Evolutionary conservation across 257 asterid genomes (phyloP).

Genomic region (Voacanga thouarsii): DNA sequence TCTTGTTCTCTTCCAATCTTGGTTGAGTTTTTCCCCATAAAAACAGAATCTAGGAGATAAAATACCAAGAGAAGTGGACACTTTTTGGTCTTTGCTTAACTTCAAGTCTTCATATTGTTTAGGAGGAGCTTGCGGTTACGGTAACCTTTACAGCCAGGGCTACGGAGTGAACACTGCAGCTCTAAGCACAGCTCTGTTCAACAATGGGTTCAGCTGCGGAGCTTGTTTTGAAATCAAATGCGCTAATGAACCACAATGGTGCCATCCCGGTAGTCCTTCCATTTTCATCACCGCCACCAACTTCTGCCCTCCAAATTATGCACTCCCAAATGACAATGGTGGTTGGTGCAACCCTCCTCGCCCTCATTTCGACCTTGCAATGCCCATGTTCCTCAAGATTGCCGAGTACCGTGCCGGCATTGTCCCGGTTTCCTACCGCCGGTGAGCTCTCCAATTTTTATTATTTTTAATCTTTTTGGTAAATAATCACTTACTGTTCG

Average conservation of each 20-base stretch:
- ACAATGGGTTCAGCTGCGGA: slow-evolving; percentile 66
- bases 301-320: slow-evolving; percentile 76
- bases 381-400: slow-evolving; percentile 74
- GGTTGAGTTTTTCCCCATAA: not conserved
- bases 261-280: slow-evolving; percentile 69
- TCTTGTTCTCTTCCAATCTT: not conserved
- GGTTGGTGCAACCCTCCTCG: slow-evolving; percentile 92
- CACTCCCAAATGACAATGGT: slow-evolving; percentile 58
- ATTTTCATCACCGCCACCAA: slow-evolving; percentile 66
- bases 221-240: slow-evolving; percentile 76
- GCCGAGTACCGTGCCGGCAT: slow-evolving; percentile 72
- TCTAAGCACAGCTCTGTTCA: slow-evolving; percentile 73
- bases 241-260: slow-evolving; percentile 44
- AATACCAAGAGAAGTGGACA: not conserved
- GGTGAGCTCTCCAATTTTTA: slow-evolving; percentile 26
- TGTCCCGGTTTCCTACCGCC: slow-evolving; percentile 64
- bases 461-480: not conserved
- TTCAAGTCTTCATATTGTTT: not conserved
- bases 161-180: slow-evolving; percentile 78
- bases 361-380: slow-evolving; percentile 67
- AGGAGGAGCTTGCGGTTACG: slow-evolving; percentile 90
- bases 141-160: slow-evolving; percentile 71
- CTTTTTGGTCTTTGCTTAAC: not conserved
- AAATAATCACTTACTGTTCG: not conserved
- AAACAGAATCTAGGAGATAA: not conserved